Evolutionary conservation across 2,329 filamentous ascomycete species (phyloP).

Genomic region (Colletotrichum australisinense): DNA sequence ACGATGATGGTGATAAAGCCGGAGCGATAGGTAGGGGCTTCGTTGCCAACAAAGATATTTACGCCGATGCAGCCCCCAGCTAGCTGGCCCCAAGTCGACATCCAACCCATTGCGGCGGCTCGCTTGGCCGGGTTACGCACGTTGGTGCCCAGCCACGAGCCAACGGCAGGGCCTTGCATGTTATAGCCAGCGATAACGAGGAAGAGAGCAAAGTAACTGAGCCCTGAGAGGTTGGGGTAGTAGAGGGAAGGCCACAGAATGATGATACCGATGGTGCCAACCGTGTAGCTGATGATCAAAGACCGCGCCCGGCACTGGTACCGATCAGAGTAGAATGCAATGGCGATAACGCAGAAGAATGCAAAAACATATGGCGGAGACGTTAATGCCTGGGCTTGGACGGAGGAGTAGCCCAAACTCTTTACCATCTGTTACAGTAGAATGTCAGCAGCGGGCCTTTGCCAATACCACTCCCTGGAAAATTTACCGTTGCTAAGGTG

Average conservation of each 20-base stretch:
- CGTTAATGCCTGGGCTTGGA: too few species aligned
- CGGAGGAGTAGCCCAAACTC: too few species aligned
- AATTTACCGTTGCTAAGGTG: too few species aligned
- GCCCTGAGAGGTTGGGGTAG: not conserved
- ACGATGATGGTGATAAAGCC: too few species aligned
- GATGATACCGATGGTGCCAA: not conserved
- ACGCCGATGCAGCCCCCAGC: slow-evolving; percentile 26
- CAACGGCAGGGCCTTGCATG: slow-evolving; percentile 30
- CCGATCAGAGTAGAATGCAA: too few species aligned
- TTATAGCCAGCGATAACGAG: slow-evolving; percentile 13
- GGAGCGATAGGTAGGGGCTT: too few species aligned
- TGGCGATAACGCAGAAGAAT: too few species aligned
- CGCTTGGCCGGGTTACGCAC: slow-evolving; percentile 19
- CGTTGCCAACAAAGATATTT: slow-evolving; percentile 23
- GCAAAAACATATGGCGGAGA: too few species aligned
- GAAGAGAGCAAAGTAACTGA: slow-evolving; percentile 13
- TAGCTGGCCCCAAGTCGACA: not conserved
- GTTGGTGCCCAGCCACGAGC: slow-evolving; percentile 10
- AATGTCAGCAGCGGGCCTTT: too few species aligned
- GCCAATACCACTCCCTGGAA: too few species aligned
- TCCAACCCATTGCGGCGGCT: slow-evolving; percentile 7
- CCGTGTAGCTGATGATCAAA: not conserved
- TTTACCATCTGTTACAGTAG: too few species aligned
- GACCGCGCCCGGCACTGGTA: not conserved
- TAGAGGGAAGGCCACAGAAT: not conserved